Evolutionary conservation across 2,329 filamentous ascomycete genomes (phyloP), one percentile per base, ranked within the genome.

Genomic region (Ascochyta clinopodiicola): DNA sequence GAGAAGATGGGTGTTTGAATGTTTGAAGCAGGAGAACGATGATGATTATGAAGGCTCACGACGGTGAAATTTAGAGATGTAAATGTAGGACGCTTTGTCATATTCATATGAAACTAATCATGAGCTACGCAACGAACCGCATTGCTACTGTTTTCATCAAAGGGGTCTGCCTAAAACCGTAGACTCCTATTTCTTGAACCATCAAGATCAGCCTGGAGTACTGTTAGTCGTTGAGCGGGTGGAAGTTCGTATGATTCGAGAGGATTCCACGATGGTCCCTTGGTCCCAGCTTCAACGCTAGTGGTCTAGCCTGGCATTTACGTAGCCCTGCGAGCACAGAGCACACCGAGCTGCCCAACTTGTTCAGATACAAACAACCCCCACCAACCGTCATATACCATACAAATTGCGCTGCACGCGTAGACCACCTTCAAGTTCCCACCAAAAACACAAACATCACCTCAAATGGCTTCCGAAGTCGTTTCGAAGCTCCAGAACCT

Each of bases 401-500:
- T 19, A 46, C 19, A 21, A n/a, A 13, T 43, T 43, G 44, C 56
- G 62, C 58, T 43, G 22, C 42, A 66, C 64, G 62, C 63, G 60
- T 60, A 57, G 37, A 45, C 48, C 15, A 17, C 38, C 49, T 37
- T 40, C 36, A 51, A 56, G 50, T 36, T 24, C 37, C 34, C 22
- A 51, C 31, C 34, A 55, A 42, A 57, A 29, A 34, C 29, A 59
- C 56, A 62, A 56, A 44, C 37, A 54, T 51, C 36, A 32, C 37
- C 35, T 56, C 59, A 59, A 62, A 74, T 74, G 71, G 64, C 69
- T 51, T 83, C 91, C 76, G 72, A 86, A 64, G 76, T 83, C 61
- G 81, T 85, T 68, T 83, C 86, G 75, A 88, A 88, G 78, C 82
- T 88, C 63, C 81, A 84, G 66, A 79, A 81, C 62, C 75, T 82